Evolutionary conservation across 805 yeast species (phyloP).

Genomic region (Candida vaughaniae): DNA sequence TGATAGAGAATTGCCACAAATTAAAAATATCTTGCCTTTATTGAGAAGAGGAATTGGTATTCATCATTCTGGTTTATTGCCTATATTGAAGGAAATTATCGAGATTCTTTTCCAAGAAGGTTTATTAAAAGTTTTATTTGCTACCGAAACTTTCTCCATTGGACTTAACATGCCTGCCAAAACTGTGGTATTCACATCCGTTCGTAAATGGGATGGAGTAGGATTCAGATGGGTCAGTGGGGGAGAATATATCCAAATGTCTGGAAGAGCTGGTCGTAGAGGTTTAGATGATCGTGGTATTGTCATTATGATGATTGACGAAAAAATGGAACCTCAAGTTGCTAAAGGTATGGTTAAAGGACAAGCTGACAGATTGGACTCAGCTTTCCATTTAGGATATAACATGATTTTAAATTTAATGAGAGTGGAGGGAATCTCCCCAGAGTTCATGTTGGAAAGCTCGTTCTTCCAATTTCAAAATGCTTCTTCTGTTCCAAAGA

Average conservation of each 20-base stretch:
- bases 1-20: slow-evolving; percentile 92
- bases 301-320: slow-evolving; percentile 99
- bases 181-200: slow-evolving; percentile 96
- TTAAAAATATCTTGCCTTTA: slow-evolving; percentile 84
- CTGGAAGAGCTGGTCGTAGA: slow-evolving; percentile 89
- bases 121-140: slow-evolving; percentile 87
- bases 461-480: slow-evolving; percentile 96
- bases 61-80: slow-evolving; percentile 95
- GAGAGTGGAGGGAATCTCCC: slow-evolving; percentile 98
- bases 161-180: slow-evolving; percentile 99
- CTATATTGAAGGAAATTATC: slow-evolving; percentile 90
- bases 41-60: slow-evolving; percentile 96
- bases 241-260: slow-evolving; percentile 99
- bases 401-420: slow-evolving; percentile 94
- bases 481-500: slow-evolving; percentile 81
- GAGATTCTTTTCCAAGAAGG: slow-evolving; percentile 98
- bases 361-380: slow-evolving; percentile 94
- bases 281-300: slow-evolving; percentile 99
- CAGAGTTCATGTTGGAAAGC: slow-evolving; percentile 93
- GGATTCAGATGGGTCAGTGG: slow-evolving; percentile 99
- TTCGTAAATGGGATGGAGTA: slow-evolving; percentile 97
- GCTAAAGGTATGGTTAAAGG: slow-evolving; percentile 99
- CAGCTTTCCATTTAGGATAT: slow-evolving; percentile 96
- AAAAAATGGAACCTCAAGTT: slow-evolving; percentile 98
- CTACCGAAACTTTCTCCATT: slow-evolving; percentile 97